Base-by-base conservation (phyloP, 2,329 filamentous ascomycete genomes). In the Penicillium griseofulvum region DNA sequence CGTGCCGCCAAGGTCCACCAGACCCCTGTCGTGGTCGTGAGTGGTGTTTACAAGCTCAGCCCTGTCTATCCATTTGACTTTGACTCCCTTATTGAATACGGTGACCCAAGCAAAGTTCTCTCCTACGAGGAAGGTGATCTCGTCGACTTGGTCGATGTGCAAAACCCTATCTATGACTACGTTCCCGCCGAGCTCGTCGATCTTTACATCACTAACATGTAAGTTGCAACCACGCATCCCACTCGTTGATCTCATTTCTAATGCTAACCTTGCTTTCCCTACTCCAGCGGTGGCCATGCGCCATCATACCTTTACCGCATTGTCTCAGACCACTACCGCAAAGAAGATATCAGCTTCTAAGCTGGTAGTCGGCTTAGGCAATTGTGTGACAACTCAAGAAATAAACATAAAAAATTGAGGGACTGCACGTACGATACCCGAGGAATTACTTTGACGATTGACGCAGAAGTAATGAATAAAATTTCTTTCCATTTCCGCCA, bases 1-100 rank as follows among this genome's bases (percentile, higher is more conserved):
- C 87, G 88, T 58, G 91, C 92, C 8, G 94, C 94, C 14, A 88
- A 88, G 69, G 86, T 88, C 62, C 88, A 92, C 66, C 85, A 87
- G 61, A 90, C 88, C 24, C 89, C 91, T 0, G 92, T 99, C 17
- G 87, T 97, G 24, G 90, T 95, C 3, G 83, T 99, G 41, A 89
- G 88, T 49, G 93, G 91, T 31, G 87, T 97, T 19, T 97, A 97
- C 80, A 96, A 96, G 75, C 83, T 99, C 52, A 95, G 90, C 64
- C 92, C 94, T 0, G 87, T 95, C 56, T 93, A 91, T 66, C 89
- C 91, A 1, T 92, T 91, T 66, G 87, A 94, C 66, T 87, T 89
- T 50, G 88, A 91, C 60, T 85, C 86, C 5, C 78, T 96, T 57
- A 89, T 96, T 55, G 93, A 97, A 75, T 91, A 91, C 76, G 93